Evolutionary conservation across 2,329 filamentous ascomycete genomes (phyloP).

Genomic region (Trichoderma sp.): DNA sequence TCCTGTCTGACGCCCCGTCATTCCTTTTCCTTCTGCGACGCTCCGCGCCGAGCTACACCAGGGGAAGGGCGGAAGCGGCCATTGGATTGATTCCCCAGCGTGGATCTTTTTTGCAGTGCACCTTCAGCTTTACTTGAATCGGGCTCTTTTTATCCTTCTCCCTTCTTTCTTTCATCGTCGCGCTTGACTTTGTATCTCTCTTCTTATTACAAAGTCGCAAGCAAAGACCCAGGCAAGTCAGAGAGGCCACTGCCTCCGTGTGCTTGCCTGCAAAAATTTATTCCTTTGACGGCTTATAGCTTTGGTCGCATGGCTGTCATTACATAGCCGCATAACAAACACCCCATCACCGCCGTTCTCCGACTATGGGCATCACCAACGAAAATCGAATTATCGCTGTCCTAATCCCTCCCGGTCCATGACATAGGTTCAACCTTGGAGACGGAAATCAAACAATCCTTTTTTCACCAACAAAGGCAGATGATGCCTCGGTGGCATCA

Average conservation of each 20-base stretch:
- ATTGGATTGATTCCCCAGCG: constrained; percentile 18
- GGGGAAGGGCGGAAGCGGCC: not conserved
- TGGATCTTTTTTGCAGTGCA: not conserved
- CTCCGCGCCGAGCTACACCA: constrained; percentile 5
- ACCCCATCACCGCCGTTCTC: constrained; percentile 18
- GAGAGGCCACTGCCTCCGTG: constrained; percentile 12
- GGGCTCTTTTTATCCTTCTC: constrained; percentile 10
- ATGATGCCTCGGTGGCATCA: constrained; percentile 19
- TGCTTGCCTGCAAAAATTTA: constrained; percentile 11
- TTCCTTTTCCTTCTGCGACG: constrained; percentile 8
- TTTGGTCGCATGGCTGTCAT: constrained; percentile 18
- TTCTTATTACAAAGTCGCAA: constrained; percentile 14
- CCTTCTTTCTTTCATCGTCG: constrained; percentile 4
- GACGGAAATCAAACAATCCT: not conserved
- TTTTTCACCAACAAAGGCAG: constrained; percentile 2
- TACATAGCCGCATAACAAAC: constrained; percentile 7
- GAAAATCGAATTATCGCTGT: constrained; percentile 23
- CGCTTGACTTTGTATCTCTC: constrained; percentile 10
- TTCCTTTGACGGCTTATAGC: constrained; percentile 14
- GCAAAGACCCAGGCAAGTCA: constrained; percentile 12
- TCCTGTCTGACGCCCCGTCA: constrained; percentile 11
- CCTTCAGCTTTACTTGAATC: constrained; percentile 8
- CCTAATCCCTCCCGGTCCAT: constrained; percentile 22
- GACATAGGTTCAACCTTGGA: constrained; percentile 12
- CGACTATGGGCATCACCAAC: constrained; percentile 28